Evolutionary conservation across 2,329 filamentous ascomycete genomes (phyloP), one percentile per base, ranked within the genome.

Genomic region (Cercospora zeae-maydis): DNA sequence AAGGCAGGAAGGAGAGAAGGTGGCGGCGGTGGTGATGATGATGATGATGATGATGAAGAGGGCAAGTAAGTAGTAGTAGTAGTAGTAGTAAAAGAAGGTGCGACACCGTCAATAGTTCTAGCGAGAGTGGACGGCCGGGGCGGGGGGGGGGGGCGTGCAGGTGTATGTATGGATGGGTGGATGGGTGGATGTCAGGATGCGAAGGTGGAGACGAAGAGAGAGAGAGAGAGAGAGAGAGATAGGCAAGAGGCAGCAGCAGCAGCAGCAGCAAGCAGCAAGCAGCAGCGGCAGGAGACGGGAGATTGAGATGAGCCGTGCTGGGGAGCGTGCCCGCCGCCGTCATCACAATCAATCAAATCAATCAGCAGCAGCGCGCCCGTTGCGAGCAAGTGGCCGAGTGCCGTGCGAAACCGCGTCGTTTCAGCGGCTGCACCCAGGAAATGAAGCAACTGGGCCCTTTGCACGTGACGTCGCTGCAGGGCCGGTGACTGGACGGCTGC

Each of bases 391-490:
- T 55, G 52, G 31, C 52, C 31, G 16, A 37, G 1, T 37, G 21
- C 52, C 52, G 52, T 24, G 30, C 52, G 31, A 55, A 55, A 55
- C 52, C 31, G 16, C 19, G 53, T 27, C 34, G 53, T 56, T 56
- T 39, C 53, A 56, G 53, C 10, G 39, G 39, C 39, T 24, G 39
- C 39, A 10, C 39, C 39, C 39, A 21, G 39, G 16, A 27, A 27
- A 27, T 6, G 24, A 6, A 27, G 24, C 24, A 27, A 27, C 24
- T 3, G 24, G 3, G 24, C 24, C 3, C 24, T 6, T n/a, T 3
- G 39, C 39, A 45, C 39, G 39, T 45, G 39, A 45, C 39, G 19
- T 24, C 47, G 13, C 24, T 24, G 27, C 47, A 2, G 47, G 16
- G 16, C 19, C 8, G 2, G 16, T 45, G 16, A 45, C 16, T 21